Evolutionary conservation across 1,139 yeast genomes (phyloP), one percentile per base, ranked within the genome.

Genomic region (Suhomyces bolitotheri): DNA sequence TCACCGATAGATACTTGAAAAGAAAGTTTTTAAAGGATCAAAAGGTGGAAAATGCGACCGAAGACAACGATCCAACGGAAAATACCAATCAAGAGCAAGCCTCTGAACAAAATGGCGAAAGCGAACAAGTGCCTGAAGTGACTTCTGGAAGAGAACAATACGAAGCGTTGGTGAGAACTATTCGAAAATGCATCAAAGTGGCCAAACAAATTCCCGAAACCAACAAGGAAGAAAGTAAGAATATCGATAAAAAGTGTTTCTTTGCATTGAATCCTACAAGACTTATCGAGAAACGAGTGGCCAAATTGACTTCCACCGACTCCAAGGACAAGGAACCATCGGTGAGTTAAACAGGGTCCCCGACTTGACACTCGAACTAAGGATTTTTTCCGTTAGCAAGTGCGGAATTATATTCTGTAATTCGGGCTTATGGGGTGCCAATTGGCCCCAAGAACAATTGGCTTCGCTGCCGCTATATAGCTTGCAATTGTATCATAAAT

Each of bases 1-100:
- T 85, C 19, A 76, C 85, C 1, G 77, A 75, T 39, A 67, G 76
- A 45, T 92, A 92, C 58, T 61, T 90, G 45, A 73, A 73, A 38
- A 64, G 70, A 49, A 84, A 84, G 56, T 68, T 80, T 71, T 50
- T 64, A 53, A 38, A 35, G 16, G 47, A 39, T 12, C 33, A 31
- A n/a, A 43, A 47, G 33, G 44, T 38, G 11, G 36, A 39, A 24
- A 29, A 36, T 16, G 8, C 6, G 20, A 8, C 6, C 7, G 14
- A 31, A 10, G 34, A 29, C 15, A 32, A 33, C 15, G 39, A 35
- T 20, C 10, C 16, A 7, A 20, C 21, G 10, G 16, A 33, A 11
- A 25, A 14, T 6, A 14, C 27, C 11, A n/a, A n/a, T 10, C 19
- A 20, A 13, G 36, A 32, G 15, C 32, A 22, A 10, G 47, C 40